Base-by-base conservation (phyloP, 352 stramenopile genomes). In the Globisporangium heterothallicum region DNA sequence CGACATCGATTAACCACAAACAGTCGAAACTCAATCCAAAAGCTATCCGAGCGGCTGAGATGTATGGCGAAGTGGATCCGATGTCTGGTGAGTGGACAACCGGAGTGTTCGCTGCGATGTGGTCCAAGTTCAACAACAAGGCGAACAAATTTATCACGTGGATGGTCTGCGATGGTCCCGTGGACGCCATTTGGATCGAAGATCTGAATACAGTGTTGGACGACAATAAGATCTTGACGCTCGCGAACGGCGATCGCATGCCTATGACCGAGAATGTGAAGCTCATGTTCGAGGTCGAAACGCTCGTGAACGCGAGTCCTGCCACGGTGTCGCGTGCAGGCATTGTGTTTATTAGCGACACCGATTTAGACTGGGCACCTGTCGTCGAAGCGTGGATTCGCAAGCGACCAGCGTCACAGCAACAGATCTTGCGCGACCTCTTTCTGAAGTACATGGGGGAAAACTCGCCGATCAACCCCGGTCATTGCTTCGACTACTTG, bases 111-210 rank as follows among this genome's bases (percentile, higher is more conserved):
- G 95, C 97, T 2, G 94, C 95, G 2, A 98, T 98, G 79, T 99
- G 95, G 95, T 92, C 88, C 24, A 99, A 99, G 59, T 98, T 94
- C 78, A 99, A 99, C 72, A 98, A 98, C 61, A 96, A 97, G 50
- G 88, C 80, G 61, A 98, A 99, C 70, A 87, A 96, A 30, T 98
- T 98, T 69, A 98, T 98, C 74, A 99, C 96, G 56, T 98, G 96
- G 95, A 98, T 98, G 71, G 97, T 98, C 38, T 96, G 86, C 45
- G 96, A 99, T 60, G 96, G 96, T 0, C 96, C 95, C 3, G 94
- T 99, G 6, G 96, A 99, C 72, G 94, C 95, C 1, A 98, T 98
- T 77, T 99, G 96, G 95, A 99, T 98, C 49, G 96, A 99, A 70
- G 93, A 98, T 78, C 70, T 99, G 1, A 98, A 99, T 69, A 99